Conservation (phyloP, 352 stramenopile genomes). For the Phytophthora sojae region DNA sequence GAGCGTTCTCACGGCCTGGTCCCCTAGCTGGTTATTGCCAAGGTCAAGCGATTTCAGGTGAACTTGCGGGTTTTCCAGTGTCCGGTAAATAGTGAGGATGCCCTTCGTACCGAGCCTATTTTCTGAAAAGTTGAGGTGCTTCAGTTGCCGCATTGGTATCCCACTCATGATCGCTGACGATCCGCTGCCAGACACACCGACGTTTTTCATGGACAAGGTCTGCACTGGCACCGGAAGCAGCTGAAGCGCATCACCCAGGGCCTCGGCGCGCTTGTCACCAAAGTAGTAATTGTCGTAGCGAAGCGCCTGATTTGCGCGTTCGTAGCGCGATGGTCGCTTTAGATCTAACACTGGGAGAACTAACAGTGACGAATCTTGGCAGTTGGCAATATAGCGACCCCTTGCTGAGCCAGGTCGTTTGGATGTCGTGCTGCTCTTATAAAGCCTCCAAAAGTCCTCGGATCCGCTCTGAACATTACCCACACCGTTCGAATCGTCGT, state of each 20-base stretch:
- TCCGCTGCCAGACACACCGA: slow-evolving; percentile 62
- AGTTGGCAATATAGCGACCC: slow-evolving; percentile 68
- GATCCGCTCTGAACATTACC: slow-evolving; percentile 7
- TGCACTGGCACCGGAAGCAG: slow-evolving; percentile 64
- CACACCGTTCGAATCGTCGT: not conserved
- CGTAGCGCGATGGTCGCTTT: slow-evolving; percentile 53
- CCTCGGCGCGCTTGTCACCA: slow-evolving; percentile 68
- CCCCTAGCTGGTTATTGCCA: slow-evolving; percentile 77
- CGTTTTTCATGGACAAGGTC: slow-evolving; percentile 76
- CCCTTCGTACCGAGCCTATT: slow-evolving; percentile 69
- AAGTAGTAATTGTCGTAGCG: slow-evolving; percentile 84
- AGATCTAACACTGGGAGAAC: slow-evolving; percentile 74
- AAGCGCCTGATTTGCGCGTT: slow-evolving; percentile 47
- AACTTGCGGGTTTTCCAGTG: slow-evolving; percentile 60
- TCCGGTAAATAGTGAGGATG: slow-evolving; percentile 61
- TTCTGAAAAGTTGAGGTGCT: slow-evolving; percentile 74
- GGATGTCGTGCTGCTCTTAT: slow-evolving; percentile 50
- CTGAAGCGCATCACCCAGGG: slow-evolving; percentile 65
- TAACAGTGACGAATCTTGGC: slow-evolving; percentile 64
- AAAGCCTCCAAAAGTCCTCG: slow-evolving; percentile 67
- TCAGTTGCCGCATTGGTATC: slow-evolving; percentile 54
- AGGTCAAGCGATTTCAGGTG: slow-evolving; percentile 72
- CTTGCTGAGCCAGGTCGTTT: slow-evolving; percentile 59
- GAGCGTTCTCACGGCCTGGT: slow-evolving; percentile 61
- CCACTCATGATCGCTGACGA: slow-evolving; percentile 69